Evolutionary conservation across 495 filamentous ascomycete genomes (phyloP).

Genomic region (Hyphodiscus hymeniophilus): DNA sequence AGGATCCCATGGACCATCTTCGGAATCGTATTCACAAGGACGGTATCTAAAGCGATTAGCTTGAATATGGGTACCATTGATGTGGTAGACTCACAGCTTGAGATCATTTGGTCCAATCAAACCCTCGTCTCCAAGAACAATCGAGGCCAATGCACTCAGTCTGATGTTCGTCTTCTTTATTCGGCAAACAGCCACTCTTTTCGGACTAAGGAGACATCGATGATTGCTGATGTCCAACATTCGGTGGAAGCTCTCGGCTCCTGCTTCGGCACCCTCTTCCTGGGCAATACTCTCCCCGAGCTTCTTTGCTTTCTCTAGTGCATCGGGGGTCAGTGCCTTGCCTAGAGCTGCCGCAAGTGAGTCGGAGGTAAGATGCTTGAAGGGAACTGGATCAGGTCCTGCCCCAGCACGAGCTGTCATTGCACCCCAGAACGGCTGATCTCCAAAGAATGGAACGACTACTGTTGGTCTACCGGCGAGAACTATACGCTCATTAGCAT

Average conservation of each 20-base stretch:
- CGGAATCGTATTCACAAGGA: neutral
- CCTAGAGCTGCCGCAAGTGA: conserved; percentile 61
- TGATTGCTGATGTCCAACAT: conserved; percentile 10
- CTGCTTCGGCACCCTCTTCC: conserved; percentile 65
- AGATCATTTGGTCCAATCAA: neutral
- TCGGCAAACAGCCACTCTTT: neutral
- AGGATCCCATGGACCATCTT: conserved; percentile 29
- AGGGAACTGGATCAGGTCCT: conserved; percentile 63
- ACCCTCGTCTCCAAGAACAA: neutral
- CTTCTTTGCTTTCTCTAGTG: conserved; percentile 43
- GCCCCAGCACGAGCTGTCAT: conserved; percentile 61
- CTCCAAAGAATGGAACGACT: conserved; percentile 63
- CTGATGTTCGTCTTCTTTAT: neutral
- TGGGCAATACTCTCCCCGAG: conserved; percentile 59
- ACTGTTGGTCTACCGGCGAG: conserved; percentile 57
- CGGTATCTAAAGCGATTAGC: neutral
- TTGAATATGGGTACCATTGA: no score
- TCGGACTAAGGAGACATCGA: neutral
- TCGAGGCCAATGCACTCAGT: neutral
- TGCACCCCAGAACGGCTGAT: conserved; percentile 76
- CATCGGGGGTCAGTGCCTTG: conserved; percentile 52
- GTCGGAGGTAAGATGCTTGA: conserved; percentile 57
- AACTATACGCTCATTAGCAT: conserved; percentile 43
- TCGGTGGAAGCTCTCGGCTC: conserved; percentile 61
- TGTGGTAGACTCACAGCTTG: conserved; percentile 1